Base-by-base conservation (phyloP, 1,139 yeast species). In the Yamadazyma oceani region DNA sequence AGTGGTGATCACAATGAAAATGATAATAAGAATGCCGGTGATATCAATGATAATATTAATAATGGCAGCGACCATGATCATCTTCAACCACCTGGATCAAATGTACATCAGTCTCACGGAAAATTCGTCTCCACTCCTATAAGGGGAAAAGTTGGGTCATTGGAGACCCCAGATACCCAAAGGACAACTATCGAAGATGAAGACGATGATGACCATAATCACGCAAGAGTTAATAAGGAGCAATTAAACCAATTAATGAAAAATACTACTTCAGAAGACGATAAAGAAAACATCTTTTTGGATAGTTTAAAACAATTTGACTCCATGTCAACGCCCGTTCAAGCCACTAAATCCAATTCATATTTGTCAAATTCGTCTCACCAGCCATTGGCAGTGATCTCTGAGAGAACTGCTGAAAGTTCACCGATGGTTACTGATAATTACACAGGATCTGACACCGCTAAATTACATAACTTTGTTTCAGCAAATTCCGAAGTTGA, bases 91-190 rank as follows among this genome's bases (percentile, higher is more conserved):
- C 33, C 26, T 21, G 21, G 21, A 4, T 27, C 38, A 13, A 31
- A 17, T n/a, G 9, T 11, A n/a, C n/a, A n/a, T n/a, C n/a, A n/a
- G n/a, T n/a, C n/a, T 12, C n/a, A 25, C 15, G 26, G 30, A 9
- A 27, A 27, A 12, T 51, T 55, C 11, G 51, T 66, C 42, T 64
- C 68, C 1, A 70, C 76, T 1, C 76, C 76, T 5, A 59, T 68
- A 4, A 73, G 69, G 42, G 53, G 64, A 5, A 42, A 49, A 23
- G 46, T 38, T 17, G 51, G 53, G 16, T 41, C 50, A 4, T 53
- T 54, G 12, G 75, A 69, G 36, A 71, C 77, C 1, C 77, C 77
- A 2, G 77, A 72, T 43, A 71, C 77, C 15, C 76, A 71, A 46
- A 48, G 69, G 30, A 71, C 77, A 0, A 70, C 75, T 2, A 56